Conservation (phyloP, 1,284 basidiomycete species). For the Ganoderma leucocontextum region DNA sequence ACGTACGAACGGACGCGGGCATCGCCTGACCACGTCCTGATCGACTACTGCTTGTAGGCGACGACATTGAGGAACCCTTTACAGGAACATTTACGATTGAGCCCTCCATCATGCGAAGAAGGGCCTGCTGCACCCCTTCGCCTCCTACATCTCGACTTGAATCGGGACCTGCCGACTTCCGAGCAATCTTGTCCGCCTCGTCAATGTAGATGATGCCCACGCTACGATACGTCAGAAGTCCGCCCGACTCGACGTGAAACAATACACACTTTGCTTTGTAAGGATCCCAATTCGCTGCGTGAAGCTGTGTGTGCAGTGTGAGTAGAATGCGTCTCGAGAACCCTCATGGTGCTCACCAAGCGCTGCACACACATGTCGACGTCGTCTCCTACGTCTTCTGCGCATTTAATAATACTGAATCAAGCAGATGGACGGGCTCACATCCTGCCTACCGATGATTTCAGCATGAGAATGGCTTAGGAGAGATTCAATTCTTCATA, state of each 20-base stretch:
- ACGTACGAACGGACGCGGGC: conserved; percentile 31
- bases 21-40: conserved; percentile 45
- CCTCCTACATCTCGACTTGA: conserved; percentile 92
- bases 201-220: conserved; percentile 96
- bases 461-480: not conserved
- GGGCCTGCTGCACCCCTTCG: conserved; percentile 94
- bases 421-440: conserved; percentile 48
- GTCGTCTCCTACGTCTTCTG: conserved; percentile 90
- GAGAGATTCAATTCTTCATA: conserved; percentile 37
- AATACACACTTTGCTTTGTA: conserved; percentile 68
- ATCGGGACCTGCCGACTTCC: conserved; percentile 69
- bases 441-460: conserved; percentile 70
- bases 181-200: conserved; percentile 93
- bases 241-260: not conserved
- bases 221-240: conserved; percentile 47
- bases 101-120: conserved; percentile 94
- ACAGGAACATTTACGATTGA: conserved; percentile 83
- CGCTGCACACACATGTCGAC: conserved; percentile 91
- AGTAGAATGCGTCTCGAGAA: not conserved
- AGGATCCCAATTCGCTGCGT: conserved; percentile 91
- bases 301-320: conserved; percentile 56
- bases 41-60: conserved; percentile 55
- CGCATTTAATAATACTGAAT: not conserved
- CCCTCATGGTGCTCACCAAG: conserved; percentile 53
- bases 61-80: conserved; percentile 65